These are phyloP conservation scores for Plasmodium gallinaceum DNA, from an alignment of 169 alveolate species.

Conservation along the genomic window DNA sequence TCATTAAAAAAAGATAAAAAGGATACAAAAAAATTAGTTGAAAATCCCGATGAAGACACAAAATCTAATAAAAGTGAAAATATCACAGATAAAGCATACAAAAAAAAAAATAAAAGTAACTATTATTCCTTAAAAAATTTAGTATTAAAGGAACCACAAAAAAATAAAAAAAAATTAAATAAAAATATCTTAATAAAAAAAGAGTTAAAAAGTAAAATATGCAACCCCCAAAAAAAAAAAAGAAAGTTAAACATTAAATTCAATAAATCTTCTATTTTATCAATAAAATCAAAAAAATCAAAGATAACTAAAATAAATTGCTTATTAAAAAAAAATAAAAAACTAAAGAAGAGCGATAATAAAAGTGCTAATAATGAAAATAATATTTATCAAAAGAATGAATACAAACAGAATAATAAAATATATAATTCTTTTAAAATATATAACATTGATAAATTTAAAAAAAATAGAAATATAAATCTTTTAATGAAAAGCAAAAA, in stretches of 20 bases:
- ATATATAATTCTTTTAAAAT: background rate
- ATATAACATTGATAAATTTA: background rate
- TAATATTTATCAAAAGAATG: too few relatives aligned
- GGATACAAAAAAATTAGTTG: background rate
- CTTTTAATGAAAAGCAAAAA: background rate
- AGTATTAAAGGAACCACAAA: background rate
- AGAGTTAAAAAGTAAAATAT: background rate
- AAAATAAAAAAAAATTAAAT: background rate
- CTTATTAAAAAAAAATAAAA: background rate
- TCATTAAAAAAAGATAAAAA: background rate
- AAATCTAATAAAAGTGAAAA: background rate
- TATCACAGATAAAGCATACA: background rate
- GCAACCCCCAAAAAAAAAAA: background rate
- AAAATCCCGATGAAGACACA: background rate
- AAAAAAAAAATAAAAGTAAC: background rate
- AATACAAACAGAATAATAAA: too few relatives aligned
- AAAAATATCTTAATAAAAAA: background rate
- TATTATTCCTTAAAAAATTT: background rate
- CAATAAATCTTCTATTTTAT: conserved; percentile 8
- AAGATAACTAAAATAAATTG: background rate
- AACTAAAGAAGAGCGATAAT: background rate
- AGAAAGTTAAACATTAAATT: background rate
- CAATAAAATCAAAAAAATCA: conserved; percentile 3
- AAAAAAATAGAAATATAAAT: background rate
- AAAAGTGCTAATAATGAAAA: background rate